Evolutionary conservation across 805 yeast species (phyloP).

Genomic region (Cyberlindnera veronae): DNA sequence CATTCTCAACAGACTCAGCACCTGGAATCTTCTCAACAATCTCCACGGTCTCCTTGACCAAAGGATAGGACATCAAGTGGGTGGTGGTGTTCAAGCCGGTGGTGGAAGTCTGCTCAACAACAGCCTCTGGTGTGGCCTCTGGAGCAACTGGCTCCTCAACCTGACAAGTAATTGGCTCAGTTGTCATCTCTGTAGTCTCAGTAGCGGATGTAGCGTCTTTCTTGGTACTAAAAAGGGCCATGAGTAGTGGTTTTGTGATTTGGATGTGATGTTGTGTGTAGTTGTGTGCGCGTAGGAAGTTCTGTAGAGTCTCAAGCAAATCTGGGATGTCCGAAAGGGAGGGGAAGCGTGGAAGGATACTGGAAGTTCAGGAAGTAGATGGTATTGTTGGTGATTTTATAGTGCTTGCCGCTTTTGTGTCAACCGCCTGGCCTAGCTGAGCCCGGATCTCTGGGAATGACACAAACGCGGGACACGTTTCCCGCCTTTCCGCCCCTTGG

Average conservation of each 20-base stretch:
- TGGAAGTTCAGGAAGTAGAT: too few species aligned
- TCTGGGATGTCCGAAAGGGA: neutral
- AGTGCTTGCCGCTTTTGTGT: too few species aligned
- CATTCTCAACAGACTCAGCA: constrained; percentile 33
- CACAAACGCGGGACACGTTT: too few species aligned
- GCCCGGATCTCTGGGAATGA: too few species aligned
- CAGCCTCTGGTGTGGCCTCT: neutral
- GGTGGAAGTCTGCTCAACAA: neutral
- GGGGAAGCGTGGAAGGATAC: neutral
- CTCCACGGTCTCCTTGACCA: constrained; percentile 40
- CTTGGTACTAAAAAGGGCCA: constrained; percentile 1
- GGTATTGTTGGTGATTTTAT: too few species aligned
- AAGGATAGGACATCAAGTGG: constrained; percentile 47
- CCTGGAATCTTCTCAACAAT: constrained; percentile 34
- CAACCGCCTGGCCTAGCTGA: too few species aligned
- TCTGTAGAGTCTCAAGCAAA: neutral
- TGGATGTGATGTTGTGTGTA: neutral
- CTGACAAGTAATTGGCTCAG: too few species aligned
- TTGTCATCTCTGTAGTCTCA: neutral
- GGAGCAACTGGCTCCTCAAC: constrained; percentile 1
- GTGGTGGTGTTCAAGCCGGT: constrained; percentile 18
- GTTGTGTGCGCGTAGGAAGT: neutral
- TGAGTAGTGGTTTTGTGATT: neutral
- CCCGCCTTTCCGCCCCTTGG: too few species aligned
- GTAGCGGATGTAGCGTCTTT: neutral